Base-by-base conservation (phyloP, 139 green algal genomes). In the Limnomonas spitsbergensis region DNA sequence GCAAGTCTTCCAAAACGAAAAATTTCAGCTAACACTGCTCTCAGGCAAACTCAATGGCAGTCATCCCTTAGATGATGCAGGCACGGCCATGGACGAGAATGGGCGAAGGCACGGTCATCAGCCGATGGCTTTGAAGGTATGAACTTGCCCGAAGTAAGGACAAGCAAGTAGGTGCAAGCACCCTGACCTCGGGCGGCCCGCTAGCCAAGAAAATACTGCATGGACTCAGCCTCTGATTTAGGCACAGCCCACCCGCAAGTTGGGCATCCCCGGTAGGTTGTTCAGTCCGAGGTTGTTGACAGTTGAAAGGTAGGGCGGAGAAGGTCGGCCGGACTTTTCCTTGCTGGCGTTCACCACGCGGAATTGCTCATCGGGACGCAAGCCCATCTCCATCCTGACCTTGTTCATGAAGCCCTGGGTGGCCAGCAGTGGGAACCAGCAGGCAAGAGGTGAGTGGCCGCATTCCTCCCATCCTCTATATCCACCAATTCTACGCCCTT, bases 281-380 rank as follows among this genome's bases (percentile, higher is more conserved):
- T 42, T 75, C 14, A 75, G 36, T 20, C 68, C 68, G 4, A 75
- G 68, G 34, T 75, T 42, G 68, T 9, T 75, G 34, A 75, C 36
- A 29, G 68, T 75, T 20, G 68, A 40, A 6, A 75, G n/a, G 36
- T 75, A 75, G 36, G 68, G 68, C 3, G 68, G 35, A 27, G n/a
- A 7, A 47, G 68, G 68, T 6, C 68, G 56, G 9, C 56, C 56
- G 29, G 27, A 4, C 56, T 70, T 32, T 14, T 37, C n/a, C 56
- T 32, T 70, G 7, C 29, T 4, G 4, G 9, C 56, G 29, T 7
- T 24, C 14, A 70, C 7, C 56, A 70, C 56, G n/a, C 56, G 4
- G 4, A 70, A 37, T 24, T 4, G 7, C 9, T 32, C 56, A 7
- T 4, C 4, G 9, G 56, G 56, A 14, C 29, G 56, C 27, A 61